phyloP scores from a whole-genome alignment of 1,139 yeast species.

The Debaryomyces subglobosus region DNA sequence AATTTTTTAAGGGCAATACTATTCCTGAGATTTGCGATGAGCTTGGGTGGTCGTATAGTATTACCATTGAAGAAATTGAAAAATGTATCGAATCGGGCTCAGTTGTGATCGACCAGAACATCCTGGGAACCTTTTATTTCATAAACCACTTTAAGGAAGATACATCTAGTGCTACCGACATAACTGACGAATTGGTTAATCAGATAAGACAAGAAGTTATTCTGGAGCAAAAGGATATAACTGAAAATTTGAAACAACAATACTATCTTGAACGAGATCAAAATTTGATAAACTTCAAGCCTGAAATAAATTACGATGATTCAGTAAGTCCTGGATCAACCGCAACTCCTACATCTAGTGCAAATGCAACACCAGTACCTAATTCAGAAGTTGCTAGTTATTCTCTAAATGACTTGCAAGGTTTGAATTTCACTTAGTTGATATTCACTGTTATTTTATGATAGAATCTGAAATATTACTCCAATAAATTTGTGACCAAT shows the following conservation, averaged over 20 bases:
- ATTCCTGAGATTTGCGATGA: slow-evolving; percentile 41
- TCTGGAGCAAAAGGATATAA: slow-evolving; percentile 21
- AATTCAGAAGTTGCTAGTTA: not conserved
- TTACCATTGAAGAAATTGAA: slow-evolving; percentile 69
- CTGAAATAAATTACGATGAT: not conserved
- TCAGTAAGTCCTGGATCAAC: not conserved
- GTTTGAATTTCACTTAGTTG: not conserved
- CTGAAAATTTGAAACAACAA: slow-evolving; percentile 3
- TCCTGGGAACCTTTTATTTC: slow-evolving; percentile 58
- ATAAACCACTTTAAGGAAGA: slow-evolving; percentile 29
- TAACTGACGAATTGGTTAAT: slow-evolving; percentile 14
- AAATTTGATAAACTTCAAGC: not conserved
- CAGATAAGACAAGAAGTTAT: slow-evolving; percentile 20
- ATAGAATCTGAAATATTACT: not conserved
- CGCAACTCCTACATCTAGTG: not conserved
- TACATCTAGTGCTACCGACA: slow-evolving; percentile 12
- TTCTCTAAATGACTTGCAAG: slow-evolving; percentile 4
- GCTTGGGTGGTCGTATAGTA: slow-evolving; percentile 66
- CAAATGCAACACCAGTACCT: not conserved
- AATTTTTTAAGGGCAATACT: slow-evolving; percentile 37
- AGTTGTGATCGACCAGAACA: slow-evolving; percentile 67
- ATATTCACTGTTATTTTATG: not conserved
- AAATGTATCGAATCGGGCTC: slow-evolving; percentile 59
- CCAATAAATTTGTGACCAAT: not conserved
- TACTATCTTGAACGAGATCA: not conserved